Conservation (phyloP, 2,329 filamentous ascomycete genomes). For the Colletotrichum cuscutae region DNA sequence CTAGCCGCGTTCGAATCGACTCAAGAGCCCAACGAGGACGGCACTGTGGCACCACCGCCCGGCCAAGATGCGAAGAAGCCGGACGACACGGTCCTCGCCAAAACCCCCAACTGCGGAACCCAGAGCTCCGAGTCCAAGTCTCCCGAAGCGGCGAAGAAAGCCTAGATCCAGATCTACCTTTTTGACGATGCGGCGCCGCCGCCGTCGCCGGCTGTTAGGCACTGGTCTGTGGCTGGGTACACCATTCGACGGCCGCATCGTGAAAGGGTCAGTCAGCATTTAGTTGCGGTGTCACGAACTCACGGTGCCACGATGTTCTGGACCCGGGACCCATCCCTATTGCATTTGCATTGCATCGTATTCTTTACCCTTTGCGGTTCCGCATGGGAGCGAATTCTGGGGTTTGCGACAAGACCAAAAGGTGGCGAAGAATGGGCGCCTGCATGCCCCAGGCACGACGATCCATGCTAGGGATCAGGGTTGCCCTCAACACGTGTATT, state of each 20-base stretch:
- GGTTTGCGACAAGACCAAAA: not conserved
- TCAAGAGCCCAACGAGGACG: not conserved
- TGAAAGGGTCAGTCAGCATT: not conserved
- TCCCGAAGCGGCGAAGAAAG: not conserved
- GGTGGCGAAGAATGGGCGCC: slow-evolving; percentile 14
- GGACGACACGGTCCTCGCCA: not conserved
- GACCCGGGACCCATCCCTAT: not conserved
- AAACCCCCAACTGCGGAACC: not conserved
- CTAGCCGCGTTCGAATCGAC: slow-evolving; percentile 58
- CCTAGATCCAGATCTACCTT: not conserved
- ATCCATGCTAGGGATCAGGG: not conserved
- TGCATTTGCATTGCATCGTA: not conserved
- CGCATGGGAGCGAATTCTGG: not conserved
- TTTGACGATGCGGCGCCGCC: not conserved
- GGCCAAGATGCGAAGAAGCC: slow-evolving; percentile 1
- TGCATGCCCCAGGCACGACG: slow-evolving; percentile 1
- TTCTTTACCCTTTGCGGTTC: not conserved
- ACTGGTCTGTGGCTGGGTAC: too few relatives aligned
- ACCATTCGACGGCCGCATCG: not conserved
- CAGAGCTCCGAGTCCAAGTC: not conserved
- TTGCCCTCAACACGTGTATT: not conserved
- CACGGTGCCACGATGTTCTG: not conserved
- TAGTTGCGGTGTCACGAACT: not conserved
- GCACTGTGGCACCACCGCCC: not conserved
- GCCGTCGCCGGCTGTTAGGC: too few relatives aligned